Base-by-base conservation (phyloP, 164 flowering plant species). In the Vitis riparia region DNA sequence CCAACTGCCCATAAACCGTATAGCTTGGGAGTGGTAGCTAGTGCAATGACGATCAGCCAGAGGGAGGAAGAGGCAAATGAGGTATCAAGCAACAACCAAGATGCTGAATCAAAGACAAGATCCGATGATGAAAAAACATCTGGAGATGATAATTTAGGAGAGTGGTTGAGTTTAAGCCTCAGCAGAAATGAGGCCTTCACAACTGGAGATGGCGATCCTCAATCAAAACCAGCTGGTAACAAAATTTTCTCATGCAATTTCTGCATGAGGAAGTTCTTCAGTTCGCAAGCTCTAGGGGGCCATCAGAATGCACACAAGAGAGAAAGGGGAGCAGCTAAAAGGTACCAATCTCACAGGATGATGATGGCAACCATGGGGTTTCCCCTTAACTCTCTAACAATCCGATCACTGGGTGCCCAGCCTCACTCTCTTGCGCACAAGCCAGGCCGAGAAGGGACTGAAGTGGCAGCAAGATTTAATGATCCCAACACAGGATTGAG, bases 231-330 rank as follows among this genome's bases (percentile, higher is more conserved):
- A 19, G 32, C 68, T 17, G 47, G 76, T 10, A 76, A 81, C 72
- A 87, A 80, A 77, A 75, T 85, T 32, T 87, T 83, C 78, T 80
- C 87, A 1, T 87, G 91, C 76, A 87, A 85, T 75, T 87, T 80
- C 68, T 87, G 91, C 82, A 78, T 73, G 87, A 85, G 91, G 63
- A 85, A 87, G 73, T 85, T 85, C 59, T 83, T 68, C 72, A 84
- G 90, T 51, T 87, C 90, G 56, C 90, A 87, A 67, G 88, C 88
- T 12, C 61, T 85, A 68, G 88, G 90, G 3, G 90, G 88, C 15
- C 90, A 87, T 66, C 90, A 84, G 69, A 87, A 87, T 65, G 90
- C 90, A 6, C 88, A 87, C 71, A 85, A 85, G 64, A 77, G 90
- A 56, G 88, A 87, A 71, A 83, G 90, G 62, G 88, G 88, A 51